phyloP scores from a whole-genome alignment of 75 land plant species.

The Selaginella moellendorffii region DNA sequence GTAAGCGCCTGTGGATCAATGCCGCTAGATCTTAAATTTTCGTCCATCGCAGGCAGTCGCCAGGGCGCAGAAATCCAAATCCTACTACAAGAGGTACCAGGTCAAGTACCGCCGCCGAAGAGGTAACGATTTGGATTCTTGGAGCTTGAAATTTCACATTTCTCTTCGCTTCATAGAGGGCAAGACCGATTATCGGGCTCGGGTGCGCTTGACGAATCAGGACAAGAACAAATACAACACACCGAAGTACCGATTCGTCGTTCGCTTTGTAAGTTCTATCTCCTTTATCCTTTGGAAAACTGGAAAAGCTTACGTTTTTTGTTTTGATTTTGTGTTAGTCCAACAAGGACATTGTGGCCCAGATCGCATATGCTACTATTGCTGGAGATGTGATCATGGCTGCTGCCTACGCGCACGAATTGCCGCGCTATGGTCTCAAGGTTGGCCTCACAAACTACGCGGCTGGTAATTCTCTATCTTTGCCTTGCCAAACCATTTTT shows the following conservation, averaged over 20 bases:
- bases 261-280: slow-evolving; percentile 78
- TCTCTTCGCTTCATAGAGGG: slow-evolving; percentile 45
- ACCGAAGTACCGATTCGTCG: slow-evolving; percentile 84
- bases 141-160: not conserved
- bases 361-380: slow-evolving; percentile 72
- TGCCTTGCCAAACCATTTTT: no score
- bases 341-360: slow-evolving; percentile 79
- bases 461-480: no score
- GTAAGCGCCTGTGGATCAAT: no score
- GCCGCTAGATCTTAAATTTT: no score
- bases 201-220: slow-evolving; percentile 74
- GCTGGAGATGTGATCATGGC: slow-evolving; percentile 80
- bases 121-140: not conserved
- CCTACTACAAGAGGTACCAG: not conserved
- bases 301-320: no score
- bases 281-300: no score
- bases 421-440: slow-evolving; percentile 80
- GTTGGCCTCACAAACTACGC: slow-evolving; percentile 94
- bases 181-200: slow-evolving; percentile 86
- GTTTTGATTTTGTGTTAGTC: no score
- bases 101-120: not conserved
- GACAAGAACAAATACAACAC: slow-evolving; percentile 96
- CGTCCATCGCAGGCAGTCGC: not conserved
- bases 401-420: slow-evolving; percentile 80
- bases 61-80: not conserved